Conservation (phyloP, 371 early-diverging fungal genomes). For the Syncephalastrum contaminatum region DNA sequence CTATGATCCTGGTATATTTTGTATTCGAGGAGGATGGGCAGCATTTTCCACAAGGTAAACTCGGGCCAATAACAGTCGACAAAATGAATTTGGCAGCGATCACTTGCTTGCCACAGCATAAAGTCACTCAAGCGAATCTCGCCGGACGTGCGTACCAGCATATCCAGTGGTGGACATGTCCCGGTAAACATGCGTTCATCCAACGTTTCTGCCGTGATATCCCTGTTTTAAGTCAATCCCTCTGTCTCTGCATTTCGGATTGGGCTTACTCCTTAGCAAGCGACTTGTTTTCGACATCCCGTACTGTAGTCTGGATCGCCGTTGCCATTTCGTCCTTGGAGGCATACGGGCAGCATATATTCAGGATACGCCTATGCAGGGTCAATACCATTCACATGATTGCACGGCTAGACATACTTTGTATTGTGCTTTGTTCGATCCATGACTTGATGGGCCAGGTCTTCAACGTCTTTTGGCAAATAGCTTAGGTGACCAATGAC, state of each 20-base stretch:
- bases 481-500: constrained; percentile 81
- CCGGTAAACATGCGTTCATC: constrained; percentile 69
- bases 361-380: constrained; percentile 68
- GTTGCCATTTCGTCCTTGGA: constrained; percentile 91
- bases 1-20: constrained; percentile 53
- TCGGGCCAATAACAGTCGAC: constrained; percentile 93
- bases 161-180: constrained; percentile 80
- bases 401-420: constrained; percentile 33
- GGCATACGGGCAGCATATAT: constrained; percentile 96
- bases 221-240: constrained; percentile 29
- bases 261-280: constrained; percentile 49
- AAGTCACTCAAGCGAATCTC: constrained; percentile 97
- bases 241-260: neutral
- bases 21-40: constrained; percentile 81
- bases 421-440: constrained; percentile 70
- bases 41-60: constrained; percentile 84
- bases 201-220: constrained; percentile 65
- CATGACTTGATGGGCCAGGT: constrained; percentile 61
- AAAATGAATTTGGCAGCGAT: constrained; percentile 81
- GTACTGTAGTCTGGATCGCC: constrained; percentile 51
- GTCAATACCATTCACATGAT: neutral
- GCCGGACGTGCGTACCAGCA: constrained; percentile 97
- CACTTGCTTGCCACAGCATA: constrained; percentile 90
- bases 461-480: constrained; percentile 56
- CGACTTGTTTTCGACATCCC: constrained; percentile 54